Percentiles rank a stretch among this genome's conserved stretches.
phyloP scores from a whole-genome alignment of 805 yeast genomes.

The Schizosaccharomyces lindneri region DNA sequence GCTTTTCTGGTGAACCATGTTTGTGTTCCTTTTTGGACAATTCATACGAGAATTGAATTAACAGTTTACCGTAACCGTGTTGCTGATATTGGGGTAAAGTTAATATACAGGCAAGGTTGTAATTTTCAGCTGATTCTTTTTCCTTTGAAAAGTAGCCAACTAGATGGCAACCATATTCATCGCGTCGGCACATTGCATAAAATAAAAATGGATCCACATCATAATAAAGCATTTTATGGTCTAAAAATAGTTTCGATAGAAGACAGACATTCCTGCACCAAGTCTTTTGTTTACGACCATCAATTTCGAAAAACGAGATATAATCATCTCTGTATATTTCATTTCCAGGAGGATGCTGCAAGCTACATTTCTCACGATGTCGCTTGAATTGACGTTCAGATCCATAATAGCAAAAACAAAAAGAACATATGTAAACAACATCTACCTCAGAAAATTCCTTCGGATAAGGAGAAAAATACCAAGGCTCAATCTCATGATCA shows the following conservation, averaged over 20 bases:
- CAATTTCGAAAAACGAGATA: constrained; percentile 89
- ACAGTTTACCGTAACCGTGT: constrained; percentile 73
- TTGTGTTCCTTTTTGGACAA: constrained; percentile 70
- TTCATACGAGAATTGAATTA: constrained; percentile 85
- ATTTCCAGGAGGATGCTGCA: constrained; percentile 95
- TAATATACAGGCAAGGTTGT: constrained; percentile 89
- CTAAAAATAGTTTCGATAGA: constrained; percentile 69
- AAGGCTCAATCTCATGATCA: constrained; percentile 79
- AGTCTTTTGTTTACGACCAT: constrained; percentile 82
- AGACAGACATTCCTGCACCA: constrained; percentile 94
- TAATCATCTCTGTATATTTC: constrained; percentile 84
- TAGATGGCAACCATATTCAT: constrained; percentile 77
- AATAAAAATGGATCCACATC: constrained; percentile 95
- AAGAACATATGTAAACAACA: constrained; percentile 72
- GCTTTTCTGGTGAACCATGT: constrained; percentile 92
- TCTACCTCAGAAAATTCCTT: constrained; percentile 83
- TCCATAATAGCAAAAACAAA: constrained; percentile 68
- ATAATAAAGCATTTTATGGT: constrained; percentile 86
- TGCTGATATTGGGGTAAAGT: constrained; percentile 92
- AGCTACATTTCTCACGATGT: constrained; percentile 62
- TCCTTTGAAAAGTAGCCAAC: constrained; percentile 95
- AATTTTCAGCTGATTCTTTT: constrained; percentile 82
- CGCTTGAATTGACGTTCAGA: constrained; percentile 79
- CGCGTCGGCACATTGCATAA: constrained; percentile 81
- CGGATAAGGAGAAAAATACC: constrained; percentile 97